Evolutionary conservation across 768 basidiomycete genomes (phyloP), one percentile per base, ranked within the genome.

Genomic region (Sistotremastrum suecicum): DNA sequence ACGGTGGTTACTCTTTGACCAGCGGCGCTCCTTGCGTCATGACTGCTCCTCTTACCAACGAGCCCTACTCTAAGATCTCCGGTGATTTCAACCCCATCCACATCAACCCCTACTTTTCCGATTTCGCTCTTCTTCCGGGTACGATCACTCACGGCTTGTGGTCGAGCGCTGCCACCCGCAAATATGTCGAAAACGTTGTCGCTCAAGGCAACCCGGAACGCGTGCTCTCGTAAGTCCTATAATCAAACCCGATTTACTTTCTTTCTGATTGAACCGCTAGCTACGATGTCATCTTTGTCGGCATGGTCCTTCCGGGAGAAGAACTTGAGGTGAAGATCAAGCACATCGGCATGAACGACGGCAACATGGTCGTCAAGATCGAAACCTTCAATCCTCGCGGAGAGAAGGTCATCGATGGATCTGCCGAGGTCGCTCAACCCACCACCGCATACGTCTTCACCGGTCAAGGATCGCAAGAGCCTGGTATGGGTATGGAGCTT

Each of bases 41-140:
- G 70, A 78, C 68, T 40, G 75, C 94, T 3, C 94, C 94, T 29
- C 67, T 85, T 39, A 88, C 87, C 41, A 99, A 99, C 58, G 87
- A 94, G 63, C 84, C 90, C 2, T 99, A 98, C 66, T 97, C 92
- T 3, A 78, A 80, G 62, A 75, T 92, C 41, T 99, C 95, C 0
- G 92, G 94, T 39, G 94, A 99, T 64, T 98, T 89, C 72, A 98
- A 99, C 63, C 95, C 95, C 31, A 99, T 99, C 54, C 95, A 99
- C 61, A 71, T 95, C 62, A 97, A 99, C 64, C 94, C 95, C 0
- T 98, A 98, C 71, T 97, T 99, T 69, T 78, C 95, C 28, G 83
- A 90, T 60, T 88, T 83, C 50, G 92, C 94, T 2, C 76, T 80
- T 4, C 78, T 99, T 9, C 92, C 94, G 29, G 83, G 86, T 9